Conservation (phyloP, 1,284 basidiomycete genomes). For the Cryptococcus sp. region DNA sequence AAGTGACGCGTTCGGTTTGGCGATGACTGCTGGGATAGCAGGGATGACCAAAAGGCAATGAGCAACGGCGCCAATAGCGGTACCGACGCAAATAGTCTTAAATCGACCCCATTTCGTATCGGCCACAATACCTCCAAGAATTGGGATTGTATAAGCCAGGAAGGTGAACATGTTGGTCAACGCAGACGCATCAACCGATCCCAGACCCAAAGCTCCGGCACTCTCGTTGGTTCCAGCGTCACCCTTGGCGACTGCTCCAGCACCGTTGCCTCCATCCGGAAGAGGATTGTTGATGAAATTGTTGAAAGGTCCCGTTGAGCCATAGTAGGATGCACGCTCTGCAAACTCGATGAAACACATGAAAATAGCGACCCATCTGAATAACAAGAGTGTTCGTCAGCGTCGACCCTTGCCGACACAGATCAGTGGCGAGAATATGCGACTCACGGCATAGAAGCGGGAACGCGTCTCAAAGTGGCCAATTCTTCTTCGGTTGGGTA, state of each 20-base stretch:
- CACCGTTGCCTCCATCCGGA: conserved; percentile 61
- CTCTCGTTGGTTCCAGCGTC: conserved; percentile 59
- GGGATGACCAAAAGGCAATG: conserved; percentile 48
- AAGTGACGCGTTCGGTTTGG: conserved; percentile 26
- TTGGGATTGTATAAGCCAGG: conserved; percentile 42
- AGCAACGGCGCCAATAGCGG: conserved; percentile 41
- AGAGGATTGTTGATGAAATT: conserved; percentile 55
- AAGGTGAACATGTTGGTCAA: conserved; percentile 39
- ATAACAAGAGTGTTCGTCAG: background rate
- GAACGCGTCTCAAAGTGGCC: conserved; percentile 11
- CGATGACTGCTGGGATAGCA: conserved; percentile 48
- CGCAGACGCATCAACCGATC: conserved; percentile 32
- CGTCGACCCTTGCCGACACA: too few species aligned
- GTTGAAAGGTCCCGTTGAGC: conserved; percentile 23
- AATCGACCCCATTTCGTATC: conserved; percentile 72
- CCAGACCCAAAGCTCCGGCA: conserved; percentile 58
- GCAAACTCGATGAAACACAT: conserved; percentile 52
- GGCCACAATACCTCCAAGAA: conserved; percentile 61
- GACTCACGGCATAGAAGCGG: conserved; percentile 8
- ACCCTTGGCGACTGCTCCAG: conserved; percentile 70
- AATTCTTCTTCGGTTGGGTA: conserved; percentile 17
- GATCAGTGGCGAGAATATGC: background rate
- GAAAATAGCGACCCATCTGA: conserved; percentile 32
- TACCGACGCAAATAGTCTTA: conserved; percentile 65
- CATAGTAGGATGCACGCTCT: conserved; percentile 48